Evolutionary conservation across 495 filamentous ascomycete genomes (phyloP).

Genomic region (Aspergillus heteromorphus): DNA sequence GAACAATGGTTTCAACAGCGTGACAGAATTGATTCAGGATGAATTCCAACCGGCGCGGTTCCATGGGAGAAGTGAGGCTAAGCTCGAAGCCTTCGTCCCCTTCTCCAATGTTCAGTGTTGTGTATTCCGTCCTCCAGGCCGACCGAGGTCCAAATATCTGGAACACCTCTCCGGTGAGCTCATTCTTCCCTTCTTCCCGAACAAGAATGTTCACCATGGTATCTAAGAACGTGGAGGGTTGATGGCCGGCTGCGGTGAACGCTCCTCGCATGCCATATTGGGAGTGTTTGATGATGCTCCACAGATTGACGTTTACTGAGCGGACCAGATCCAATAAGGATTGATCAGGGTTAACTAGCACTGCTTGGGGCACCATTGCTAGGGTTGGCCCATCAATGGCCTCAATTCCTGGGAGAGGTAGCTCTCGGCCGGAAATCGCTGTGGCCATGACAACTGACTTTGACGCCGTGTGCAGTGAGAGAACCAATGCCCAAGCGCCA

Average conservation of each 20-base stretch:
- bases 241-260: slow-evolving; percentile 4
- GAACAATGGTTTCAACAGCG: neutral
- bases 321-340: slow-evolving; percentile 17
- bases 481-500: slow-evolving; percentile 36
- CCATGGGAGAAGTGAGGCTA: slow-evolving; percentile 7
- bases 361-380: slow-evolving; percentile 10
- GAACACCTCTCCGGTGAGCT: slow-evolving; percentile 7
- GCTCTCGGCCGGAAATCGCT: slow-evolving; percentile 35
- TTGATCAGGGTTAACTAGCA: neutral
- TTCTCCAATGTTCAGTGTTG: slow-evolving; percentile 14
- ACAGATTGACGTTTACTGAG: slow-evolving; percentile 5
- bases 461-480: slow-evolving; percentile 24
- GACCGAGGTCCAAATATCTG: slow-evolving; percentile 10
- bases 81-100: slow-evolving; percentile 2
- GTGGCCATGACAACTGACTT: slow-evolving; percentile 38
- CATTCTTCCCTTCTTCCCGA: slow-evolving; percentile 1
- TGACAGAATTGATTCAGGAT: slow-evolving; percentile 2
- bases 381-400: slow-evolving; percentile 38
- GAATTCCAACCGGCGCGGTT: slow-evolving; percentile 9
- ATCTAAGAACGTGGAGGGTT: slow-evolving; percentile 4
- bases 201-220: slow-evolving; percentile 21
- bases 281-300: slow-evolving; percentile 11
- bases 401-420: slow-evolving; percentile 31
- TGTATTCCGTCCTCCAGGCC: slow-evolving; percentile 14
- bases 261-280: slow-evolving; percentile 13